Evolutionary conservation across 2,329 filamentous ascomycete species (phyloP), one percentile per base, ranked within the genome.

Genomic region (Fusarium sp.): DNA sequence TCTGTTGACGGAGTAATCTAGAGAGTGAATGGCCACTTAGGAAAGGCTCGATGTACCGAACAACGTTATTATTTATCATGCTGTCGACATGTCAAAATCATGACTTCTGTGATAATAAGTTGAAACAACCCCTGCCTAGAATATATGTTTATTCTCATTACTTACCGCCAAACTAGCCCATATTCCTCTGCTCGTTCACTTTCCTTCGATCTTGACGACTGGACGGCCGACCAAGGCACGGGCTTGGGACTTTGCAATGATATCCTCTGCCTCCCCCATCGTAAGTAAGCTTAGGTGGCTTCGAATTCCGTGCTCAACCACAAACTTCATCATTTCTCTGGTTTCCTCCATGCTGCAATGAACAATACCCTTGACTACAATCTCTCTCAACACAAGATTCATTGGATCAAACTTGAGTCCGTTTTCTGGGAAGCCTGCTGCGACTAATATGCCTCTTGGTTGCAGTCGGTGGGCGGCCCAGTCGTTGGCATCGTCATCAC

Each of bases 361-460:
- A 4, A 64, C 38, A 8, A 55, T 41, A 9, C 70, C 64, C 31
- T 69, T 69, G 23, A 71, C 42, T 4, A 62, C 16, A 45, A 69
- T 66, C 40, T 71, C 67, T 4, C 34, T 47, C n/a, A 52, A 46
- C 4, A 69, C 26, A 26, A 72, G 57, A 34, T 70, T 64, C 49
- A 69, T 50, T 4, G 69, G 30, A 28, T 73, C 66, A 13, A 73
- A 67, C n/a, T 47, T 66, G 45, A 70, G 47, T 6, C 67, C 71
- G 10, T 53, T 18, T 11, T 57, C 47, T 11, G 71, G 71, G 30
- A 73, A 40, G 12, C 71, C 71, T 10, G 61, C 57, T 16, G 45
- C 59, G 8, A 72, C 63, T 6, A 57, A 37, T 4, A 49, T 33
- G 6, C 68, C 68, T 10, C 60, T 62, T 18, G 57, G 69, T 12